phyloP scores from a whole-genome alignment of 768 basidiomycete genomes.

The Chiua virens region DNA sequence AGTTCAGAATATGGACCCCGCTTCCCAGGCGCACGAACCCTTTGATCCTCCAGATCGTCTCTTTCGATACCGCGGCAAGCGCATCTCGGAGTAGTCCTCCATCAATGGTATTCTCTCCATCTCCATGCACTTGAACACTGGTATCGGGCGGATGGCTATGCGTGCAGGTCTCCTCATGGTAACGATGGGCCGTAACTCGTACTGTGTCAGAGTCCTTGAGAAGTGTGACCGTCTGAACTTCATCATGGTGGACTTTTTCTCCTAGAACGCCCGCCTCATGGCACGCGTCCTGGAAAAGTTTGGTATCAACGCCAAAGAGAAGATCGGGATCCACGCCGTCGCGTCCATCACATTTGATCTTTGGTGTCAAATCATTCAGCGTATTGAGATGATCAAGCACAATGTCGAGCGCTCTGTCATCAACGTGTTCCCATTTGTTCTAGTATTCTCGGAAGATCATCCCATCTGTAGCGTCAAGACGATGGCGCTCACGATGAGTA shows the following conservation, averaged over 20 bases:
- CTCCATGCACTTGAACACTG: background rate
- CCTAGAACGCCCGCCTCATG: background rate
- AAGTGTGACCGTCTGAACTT: conserved; percentile 81
- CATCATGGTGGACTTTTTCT: conserved; percentile 61
- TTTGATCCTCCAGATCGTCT: conserved; percentile 79
- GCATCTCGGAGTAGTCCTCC: conserved; percentile 43
- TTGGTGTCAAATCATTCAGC: conserved; percentile 88
- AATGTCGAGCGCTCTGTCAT: conserved; percentile 75
- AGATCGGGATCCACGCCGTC: conserved; percentile 73
- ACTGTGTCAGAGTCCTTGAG: conserved; percentile 40
- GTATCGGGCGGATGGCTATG: background rate
- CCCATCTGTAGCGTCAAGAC: background rate
- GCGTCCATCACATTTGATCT: conserved; percentile 65
- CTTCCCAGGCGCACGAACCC: conserved; percentile 67
- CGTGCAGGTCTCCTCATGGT: conserved; percentile 7
- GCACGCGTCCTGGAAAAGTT: conserved; percentile 50
- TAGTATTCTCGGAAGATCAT: conserved; percentile 27
- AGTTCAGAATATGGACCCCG: conserved; percentile 69
- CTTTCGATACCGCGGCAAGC: conserved; percentile 58
- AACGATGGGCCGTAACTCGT: conserved; percentile 18
- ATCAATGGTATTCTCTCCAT: conserved; percentile 31
- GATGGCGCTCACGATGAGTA: conserved; percentile 65
- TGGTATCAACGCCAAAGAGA: conserved; percentile 90
- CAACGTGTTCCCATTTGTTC: conserved; percentile 90
- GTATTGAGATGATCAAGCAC: conserved; percentile 87